phyloP scores from a whole-genome alignment of 2,329 filamentous ascomycete genomes.

The Ambrosiella xylebori region DNA sequence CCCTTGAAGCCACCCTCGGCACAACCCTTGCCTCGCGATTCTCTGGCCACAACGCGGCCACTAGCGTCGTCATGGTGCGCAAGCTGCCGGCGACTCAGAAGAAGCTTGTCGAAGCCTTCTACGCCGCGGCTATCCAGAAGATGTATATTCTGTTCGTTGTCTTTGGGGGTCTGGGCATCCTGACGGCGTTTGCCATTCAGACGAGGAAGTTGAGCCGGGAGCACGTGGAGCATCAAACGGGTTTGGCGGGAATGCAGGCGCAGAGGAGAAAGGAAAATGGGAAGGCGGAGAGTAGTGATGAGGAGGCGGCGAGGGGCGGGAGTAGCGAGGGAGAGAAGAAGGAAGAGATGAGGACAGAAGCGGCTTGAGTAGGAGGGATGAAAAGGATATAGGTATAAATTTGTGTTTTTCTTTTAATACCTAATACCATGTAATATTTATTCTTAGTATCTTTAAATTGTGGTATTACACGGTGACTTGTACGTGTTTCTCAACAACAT shows the following conservation, averaged over 20 bases:
- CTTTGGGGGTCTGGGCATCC: slow-evolving; percentile 29
- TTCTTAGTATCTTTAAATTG: no score
- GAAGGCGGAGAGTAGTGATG: background rate
- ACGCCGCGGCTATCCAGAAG: slow-evolving; percentile 31
- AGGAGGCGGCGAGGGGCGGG: background rate
- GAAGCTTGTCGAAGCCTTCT: slow-evolving; percentile 27
- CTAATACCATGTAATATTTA: no score
- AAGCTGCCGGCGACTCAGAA: slow-evolving; percentile 29
- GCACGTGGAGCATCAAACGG: slow-evolving; percentile 42
- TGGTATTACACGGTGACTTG: no score
- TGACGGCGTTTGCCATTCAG: slow-evolving; percentile 30
- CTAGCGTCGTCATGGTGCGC: slow-evolving; percentile 42
- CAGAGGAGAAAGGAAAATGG: background rate
- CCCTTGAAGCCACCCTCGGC: slow-evolving; percentile 33
- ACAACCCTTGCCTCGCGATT: slow-evolving; percentile 32
- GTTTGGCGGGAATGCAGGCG: slow-evolving; percentile 25
- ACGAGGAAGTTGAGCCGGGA: slow-evolving; percentile 35
- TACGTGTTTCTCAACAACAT: no score
- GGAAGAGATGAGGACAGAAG: background rate
- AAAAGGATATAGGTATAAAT: no score
- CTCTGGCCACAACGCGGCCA: slow-evolving; percentile 40
- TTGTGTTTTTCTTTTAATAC: no score
- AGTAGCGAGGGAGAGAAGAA: background rate
- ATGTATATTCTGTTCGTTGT: slow-evolving; percentile 43
- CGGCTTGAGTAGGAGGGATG: no score